Conservation (phyloP, 129 eudicot species). For the Logfia minima region DNA sequence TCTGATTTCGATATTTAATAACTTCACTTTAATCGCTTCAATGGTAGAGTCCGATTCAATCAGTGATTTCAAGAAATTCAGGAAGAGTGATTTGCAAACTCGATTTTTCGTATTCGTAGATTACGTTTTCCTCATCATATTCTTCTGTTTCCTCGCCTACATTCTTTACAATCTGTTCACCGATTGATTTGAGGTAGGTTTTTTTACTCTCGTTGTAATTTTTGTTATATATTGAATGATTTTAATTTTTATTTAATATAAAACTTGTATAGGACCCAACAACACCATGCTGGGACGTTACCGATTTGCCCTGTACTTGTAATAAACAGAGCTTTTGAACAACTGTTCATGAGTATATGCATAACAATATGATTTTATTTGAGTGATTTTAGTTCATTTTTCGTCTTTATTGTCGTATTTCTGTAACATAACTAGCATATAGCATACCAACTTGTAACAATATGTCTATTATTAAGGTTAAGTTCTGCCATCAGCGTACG, state of each 20-base stretch:
- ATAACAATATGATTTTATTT: too few relatives aligned
- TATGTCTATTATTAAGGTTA: too few relatives aligned
- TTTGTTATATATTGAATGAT: too few relatives aligned
- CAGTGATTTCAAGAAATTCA: background rate
- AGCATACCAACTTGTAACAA: too few relatives aligned
- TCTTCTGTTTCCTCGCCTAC: background rate
- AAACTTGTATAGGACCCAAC: background rate
- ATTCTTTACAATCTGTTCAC: background rate
- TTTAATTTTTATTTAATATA: too few relatives aligned
- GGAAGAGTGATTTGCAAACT: constrained; percentile 13
- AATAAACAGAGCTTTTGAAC: too few relatives aligned
- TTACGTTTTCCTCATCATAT: background rate
- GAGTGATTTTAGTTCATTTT: too few relatives aligned
- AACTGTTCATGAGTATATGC: background rate
- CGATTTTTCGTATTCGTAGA: background rate
- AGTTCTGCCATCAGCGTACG: too few relatives aligned
- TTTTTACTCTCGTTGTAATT: too few relatives aligned
- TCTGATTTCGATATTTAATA: background rate
- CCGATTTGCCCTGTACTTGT: background rate
- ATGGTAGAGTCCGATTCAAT: constrained; percentile 1
- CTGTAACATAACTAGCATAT: too few relatives aligned
- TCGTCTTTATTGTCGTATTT: too few relatives aligned
- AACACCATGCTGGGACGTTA: background rate
- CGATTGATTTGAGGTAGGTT: too few relatives aligned
- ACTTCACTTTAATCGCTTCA: background rate